Evolutionary conservation across 352 stramenopile genomes (phyloP), one percentile per base, ranked within the genome.

Genomic region (Plasmopara viticola): DNA sequence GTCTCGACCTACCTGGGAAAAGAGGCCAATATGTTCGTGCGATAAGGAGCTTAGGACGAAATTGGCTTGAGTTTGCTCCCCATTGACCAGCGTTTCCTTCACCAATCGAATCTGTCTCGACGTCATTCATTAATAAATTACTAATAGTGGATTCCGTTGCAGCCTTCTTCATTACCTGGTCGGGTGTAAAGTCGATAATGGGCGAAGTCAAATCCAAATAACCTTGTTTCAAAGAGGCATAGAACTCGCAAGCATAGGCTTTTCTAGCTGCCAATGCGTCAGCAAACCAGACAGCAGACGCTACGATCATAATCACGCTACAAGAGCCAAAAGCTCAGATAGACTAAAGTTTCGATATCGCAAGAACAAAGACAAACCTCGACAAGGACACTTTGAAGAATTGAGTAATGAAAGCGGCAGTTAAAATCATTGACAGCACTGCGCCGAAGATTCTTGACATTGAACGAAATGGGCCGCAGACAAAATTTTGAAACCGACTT

Each of bases 171-270:
- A 37, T 15, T 52, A 94, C 83, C 72, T 94, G 84, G 29, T 94
- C 84, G 0, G 84, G 81, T 2, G 84, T 92, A 43, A 94, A 91
- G 48, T 92, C 79, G 43, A 94, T 65, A 5, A 92, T 45, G 9
- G 80, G 70, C 2, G 84, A 94, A 0, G 76, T 81, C 28, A 94
- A 61, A 57, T 94, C 81, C 30, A 94, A 46, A 54, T 92, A 90
- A 0, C 81, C 84, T 50, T 89, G 77, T 28, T 85, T 81, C 30
- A 94, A 67, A 1, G 84, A 92, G 9, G 81, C 56, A 54, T 94
- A 94, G 47, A 94, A 94, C 56, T 94, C 84, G 0, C 77, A 69
- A 9, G 84, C 79, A 38, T 94, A 94, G n/a, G 81, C 88, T 33
- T 90, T 84, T 29, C 78, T 66, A 0, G 83, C 83, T 14, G 80